Percentiles rank a stretch among this genome's conserved stretches.
Conservation (phyloP, 306 rosid genomes). For the Betula pendula region DNA sequence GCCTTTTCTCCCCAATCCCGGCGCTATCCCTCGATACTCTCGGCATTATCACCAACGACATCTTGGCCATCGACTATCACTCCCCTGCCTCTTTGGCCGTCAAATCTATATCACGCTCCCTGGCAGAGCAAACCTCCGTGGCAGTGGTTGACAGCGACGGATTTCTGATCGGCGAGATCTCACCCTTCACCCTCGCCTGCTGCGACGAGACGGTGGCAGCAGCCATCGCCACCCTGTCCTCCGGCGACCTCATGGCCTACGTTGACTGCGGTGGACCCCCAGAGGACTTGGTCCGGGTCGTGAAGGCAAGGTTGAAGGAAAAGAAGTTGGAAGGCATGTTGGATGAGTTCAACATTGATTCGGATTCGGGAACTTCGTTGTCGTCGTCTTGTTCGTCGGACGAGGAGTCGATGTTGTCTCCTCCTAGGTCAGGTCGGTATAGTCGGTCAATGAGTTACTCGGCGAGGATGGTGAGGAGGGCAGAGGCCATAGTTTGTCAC, state of each 20-base stretch:
- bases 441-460: constrained; percentile 75
- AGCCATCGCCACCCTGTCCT: constrained; percentile 67
- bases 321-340: constrained; percentile 60
- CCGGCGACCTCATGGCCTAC: constrained; percentile 93
- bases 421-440: constrained; percentile 53
- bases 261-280: constrained; percentile 92
- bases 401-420: constrained; percentile 56
- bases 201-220: constrained; percentile 82
- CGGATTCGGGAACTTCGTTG: constrained; percentile 20
- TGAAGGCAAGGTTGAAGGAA: constrained; percentile 66
- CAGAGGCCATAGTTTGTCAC: constrained; percentile 90
- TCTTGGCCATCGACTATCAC: constrained; percentile 64
- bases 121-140: constrained; percentile 69
- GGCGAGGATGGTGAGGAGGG: constrained; percentile 74
- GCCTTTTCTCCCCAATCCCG: constrained; percentile 74
- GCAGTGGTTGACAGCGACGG: constrained; percentile 76
- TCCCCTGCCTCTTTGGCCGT: constrained; percentile 79
- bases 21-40: constrained; percentile 65
- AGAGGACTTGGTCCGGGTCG: constrained; percentile 65
- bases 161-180: constrained; percentile 79
- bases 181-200: constrained; percentile 73
- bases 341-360: constrained; percentile 51
- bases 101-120: constrained; percentile 57
- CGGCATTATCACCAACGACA: constrained; percentile 56
- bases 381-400: constrained; percentile 67